Evolutionary conservation across 148 eudicot genomes (phyloP), one percentile per base, ranked within the genome.

Genomic region (Linanthus parryae): DNA sequence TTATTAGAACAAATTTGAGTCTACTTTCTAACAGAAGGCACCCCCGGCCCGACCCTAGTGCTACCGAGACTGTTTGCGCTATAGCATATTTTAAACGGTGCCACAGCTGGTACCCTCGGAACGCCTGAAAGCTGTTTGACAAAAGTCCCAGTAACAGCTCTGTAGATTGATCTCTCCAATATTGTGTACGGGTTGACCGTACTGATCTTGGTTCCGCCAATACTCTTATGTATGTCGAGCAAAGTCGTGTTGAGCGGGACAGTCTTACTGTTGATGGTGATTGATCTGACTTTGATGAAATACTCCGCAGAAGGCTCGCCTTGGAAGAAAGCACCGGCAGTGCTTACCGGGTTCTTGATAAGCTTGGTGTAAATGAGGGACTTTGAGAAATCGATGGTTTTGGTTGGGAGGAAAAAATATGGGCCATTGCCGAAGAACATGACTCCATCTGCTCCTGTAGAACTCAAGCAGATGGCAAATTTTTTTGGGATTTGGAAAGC

Each of bases 401-500:
- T 18, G 3, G 61, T 68, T 0, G 74, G 73, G n/a, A 63, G 66
- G 15, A 71, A 44, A 21, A 37, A 21, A 31, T 77, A 73, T 0
- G 83, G 80, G 4, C 80, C 80, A 2, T 75, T 69, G 0, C 88
- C 83, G 19, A 82, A 82, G 35, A 63, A 75, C 0, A 74, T 31
- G 5, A 53, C 70, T 9, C 83, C 84, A 2, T 56, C 69, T 0
- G 65, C 5, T 12, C 31, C 38, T 3, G 69, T 41, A 0, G 77
- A 64, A 3, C 65, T 71, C 38, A 72, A 54, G 45, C 77, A 76
- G 16, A 76, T 45, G 0, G 74, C 74, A 8, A 76, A 76, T 40
- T 57, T 76, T 4, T 34, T 47, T 5, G 49, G 64, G 4, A 51
- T 30, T 19, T 66, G 59, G 10, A 74, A 80, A 1, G 66, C 41